Conservation (phyloP, 2,329 filamentous ascomycete genomes). For the Chaetothyriales sp. region DNA sequence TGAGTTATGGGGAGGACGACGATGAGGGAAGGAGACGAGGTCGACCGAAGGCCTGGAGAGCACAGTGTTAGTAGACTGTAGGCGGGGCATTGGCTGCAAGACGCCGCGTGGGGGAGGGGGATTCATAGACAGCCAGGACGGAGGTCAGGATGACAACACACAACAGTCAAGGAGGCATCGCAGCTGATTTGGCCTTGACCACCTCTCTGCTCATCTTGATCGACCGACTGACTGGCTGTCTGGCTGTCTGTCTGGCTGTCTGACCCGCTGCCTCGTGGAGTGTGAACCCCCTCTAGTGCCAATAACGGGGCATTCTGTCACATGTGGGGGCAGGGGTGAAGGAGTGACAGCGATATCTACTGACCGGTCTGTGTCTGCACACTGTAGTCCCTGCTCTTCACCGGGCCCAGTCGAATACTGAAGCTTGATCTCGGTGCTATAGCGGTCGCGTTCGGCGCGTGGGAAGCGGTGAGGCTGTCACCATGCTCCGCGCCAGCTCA, state of each 20-base stretch:
- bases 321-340: too few relatives aligned
- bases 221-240: too few relatives aligned
- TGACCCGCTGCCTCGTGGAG: background rate
- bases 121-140: background rate
- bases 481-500: background rate
- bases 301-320: background rate
- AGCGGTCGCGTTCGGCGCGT: background rate
- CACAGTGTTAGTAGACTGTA: background rate
- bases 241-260: too few relatives aligned
- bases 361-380: background rate
- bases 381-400: background rate
- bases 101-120: background rate
- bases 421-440: background rate
- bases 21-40: background rate
- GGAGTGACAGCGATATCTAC: background rate
- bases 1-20: constrained; percentile 1
- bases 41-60: background rate
- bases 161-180: background rate
- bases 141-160: too few relatives aligned
- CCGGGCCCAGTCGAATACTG: background rate
- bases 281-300: background rate
- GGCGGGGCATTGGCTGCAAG: background rate
- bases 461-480: constrained; percentile 14
- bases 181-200: too few relatives aligned
- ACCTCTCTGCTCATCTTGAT: background rate